Conservation (phyloP, 805 yeast genomes). For the Brettanomyces nanus region DNA sequence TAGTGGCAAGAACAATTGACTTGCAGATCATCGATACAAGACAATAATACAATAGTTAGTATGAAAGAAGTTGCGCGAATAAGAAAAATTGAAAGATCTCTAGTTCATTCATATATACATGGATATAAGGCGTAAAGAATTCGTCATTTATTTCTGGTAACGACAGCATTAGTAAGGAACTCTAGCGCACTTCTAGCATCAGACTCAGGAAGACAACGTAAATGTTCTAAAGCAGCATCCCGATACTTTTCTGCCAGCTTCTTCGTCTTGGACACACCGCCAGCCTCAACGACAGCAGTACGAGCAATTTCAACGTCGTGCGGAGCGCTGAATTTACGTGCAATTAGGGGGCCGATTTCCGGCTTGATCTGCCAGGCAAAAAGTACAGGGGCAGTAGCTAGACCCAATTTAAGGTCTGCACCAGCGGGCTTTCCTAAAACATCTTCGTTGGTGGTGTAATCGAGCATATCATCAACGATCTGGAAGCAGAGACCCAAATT, state of each 20-base stretch:
- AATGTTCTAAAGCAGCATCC: slow-evolving; percentile 60
- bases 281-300: slow-evolving; percentile 55
- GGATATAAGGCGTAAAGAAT: too few relatives aligned
- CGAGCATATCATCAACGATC: slow-evolving; percentile 92
- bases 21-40: too few relatives aligned
- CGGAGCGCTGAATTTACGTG: slow-evolving; percentile 67
- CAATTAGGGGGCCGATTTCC: slow-evolving; percentile 73
- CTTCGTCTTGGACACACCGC: slow-evolving; percentile 73
- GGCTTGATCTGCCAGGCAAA: slow-evolving; percentile 91
- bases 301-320: slow-evolving; percentile 87
- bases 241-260: slow-evolving; percentile 74
- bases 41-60: too few relatives aligned
- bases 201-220: slow-evolving; percentile 73
- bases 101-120: too few relatives aligned
- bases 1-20: too few relatives aligned
- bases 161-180: slow-evolving; percentile 71
- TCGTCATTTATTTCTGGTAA: slow-evolving; percentile 80
- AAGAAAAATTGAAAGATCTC: too few relatives aligned
- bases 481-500: slow-evolving; percentile 94
- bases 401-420: slow-evolving; percentile 87
- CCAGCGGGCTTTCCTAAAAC: slow-evolving; percentile 93
- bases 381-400: slow-evolving; percentile 94
- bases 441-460: slow-evolving; percentile 80
- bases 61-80: too few relatives aligned
- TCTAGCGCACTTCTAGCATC: slow-evolving; percentile 86